Percentiles rank a stretch among this genome's conserved stretches.
phyloP scores from a whole-genome alignment of 2,329 filamentous ascomycete genomes.

The Myriosclerotinia curreyana region DNA sequence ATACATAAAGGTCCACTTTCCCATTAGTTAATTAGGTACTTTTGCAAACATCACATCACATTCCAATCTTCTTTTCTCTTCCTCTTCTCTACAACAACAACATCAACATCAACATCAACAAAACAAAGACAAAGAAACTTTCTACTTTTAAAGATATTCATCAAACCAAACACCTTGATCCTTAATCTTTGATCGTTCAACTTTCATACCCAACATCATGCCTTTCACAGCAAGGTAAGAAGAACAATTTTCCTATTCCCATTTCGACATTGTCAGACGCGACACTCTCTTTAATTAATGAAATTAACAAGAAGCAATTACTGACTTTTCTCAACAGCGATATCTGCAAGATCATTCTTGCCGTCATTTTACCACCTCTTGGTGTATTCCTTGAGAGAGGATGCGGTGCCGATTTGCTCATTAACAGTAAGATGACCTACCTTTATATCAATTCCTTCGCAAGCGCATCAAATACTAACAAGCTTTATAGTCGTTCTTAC shows the following conservation, averaged over 20 bases:
- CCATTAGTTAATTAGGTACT: not conserved
- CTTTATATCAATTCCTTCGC: conserved; percentile 61
- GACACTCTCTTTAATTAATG: not conserved
- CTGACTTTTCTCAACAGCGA: conserved; percentile 49
- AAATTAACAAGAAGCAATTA: not conserved
- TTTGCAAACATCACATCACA: conserved; percentile 12
- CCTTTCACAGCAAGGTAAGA: conserved; percentile 57
- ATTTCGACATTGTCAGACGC: not conserved
- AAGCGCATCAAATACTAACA: not conserved
- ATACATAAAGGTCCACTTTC: conserved; percentile 17
- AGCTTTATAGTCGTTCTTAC: conserved; percentile 14
- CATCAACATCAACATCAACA: too few species aligned
- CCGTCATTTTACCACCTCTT: conserved; percentile 82
- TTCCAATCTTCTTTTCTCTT: too few species aligned
- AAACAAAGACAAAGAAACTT: too few species aligned
- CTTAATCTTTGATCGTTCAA: not conserved
- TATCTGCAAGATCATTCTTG: conserved; percentile 81
- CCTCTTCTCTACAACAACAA: not conserved
- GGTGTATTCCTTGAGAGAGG: conserved; percentile 92
- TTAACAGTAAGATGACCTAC: conserved; percentile 73
- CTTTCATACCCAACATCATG: conserved; percentile 41
- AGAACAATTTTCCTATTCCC: conserved; percentile 29
- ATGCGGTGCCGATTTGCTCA: conserved; percentile 80
- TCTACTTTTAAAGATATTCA: too few species aligned
- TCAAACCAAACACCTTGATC: not conserved